phyloP scores from a whole-genome alignment of 768 basidiomycete genomes.

The Podaxis sp. region DNA sequence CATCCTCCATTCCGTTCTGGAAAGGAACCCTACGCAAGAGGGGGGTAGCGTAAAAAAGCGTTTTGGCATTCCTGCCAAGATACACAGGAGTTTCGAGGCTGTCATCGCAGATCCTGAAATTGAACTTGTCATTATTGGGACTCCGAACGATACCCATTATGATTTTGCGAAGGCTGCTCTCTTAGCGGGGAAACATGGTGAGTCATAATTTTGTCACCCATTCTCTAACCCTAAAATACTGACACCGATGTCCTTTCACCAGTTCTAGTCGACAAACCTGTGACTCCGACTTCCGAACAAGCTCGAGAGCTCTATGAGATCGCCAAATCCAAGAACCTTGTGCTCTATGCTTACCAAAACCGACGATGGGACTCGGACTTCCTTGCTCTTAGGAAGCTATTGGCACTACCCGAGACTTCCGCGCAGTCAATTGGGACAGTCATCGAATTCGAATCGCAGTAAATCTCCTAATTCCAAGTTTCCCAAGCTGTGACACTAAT shows the following conservation, averaged over 20 bases:
- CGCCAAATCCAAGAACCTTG: conserved; percentile 53
- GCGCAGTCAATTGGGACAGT: conserved; percentile 55
- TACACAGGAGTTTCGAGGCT: conserved; percentile 56
- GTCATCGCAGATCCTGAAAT: conserved; percentile 61
- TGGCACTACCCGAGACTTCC: conserved; percentile 47
- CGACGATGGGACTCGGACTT: conserved; percentile 80
- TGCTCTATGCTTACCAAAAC: conserved; percentile 72
- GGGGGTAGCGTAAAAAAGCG: conserved; percentile 63
- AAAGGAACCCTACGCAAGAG: conserved; percentile 57
- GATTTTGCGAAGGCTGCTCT: conserved; percentile 59
- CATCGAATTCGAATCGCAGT: conserved; percentile 76
- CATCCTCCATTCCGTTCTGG: conserved; percentile 68
- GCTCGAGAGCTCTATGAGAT: conserved; percentile 57
- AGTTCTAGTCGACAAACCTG: conserved; percentile 82
- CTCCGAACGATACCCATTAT: conserved; percentile 75
- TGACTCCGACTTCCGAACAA: conserved; percentile 55
- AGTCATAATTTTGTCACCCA: conserved; percentile 6
- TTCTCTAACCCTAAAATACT: background rate
- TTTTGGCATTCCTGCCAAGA: conserved; percentile 54
- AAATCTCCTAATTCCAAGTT: conserved; percentile 17
- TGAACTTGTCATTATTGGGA: conserved; percentile 65
- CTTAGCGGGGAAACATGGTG: conserved; percentile 72
- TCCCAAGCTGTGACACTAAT: background rate
- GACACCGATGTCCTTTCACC: background rate
- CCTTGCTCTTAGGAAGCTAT: conserved; percentile 55